Evolutionary conservation across 208 protist genomes (phyloP), one percentile per base, ranked within the genome.

Genomic region (Crithidia sp.): DNA sequence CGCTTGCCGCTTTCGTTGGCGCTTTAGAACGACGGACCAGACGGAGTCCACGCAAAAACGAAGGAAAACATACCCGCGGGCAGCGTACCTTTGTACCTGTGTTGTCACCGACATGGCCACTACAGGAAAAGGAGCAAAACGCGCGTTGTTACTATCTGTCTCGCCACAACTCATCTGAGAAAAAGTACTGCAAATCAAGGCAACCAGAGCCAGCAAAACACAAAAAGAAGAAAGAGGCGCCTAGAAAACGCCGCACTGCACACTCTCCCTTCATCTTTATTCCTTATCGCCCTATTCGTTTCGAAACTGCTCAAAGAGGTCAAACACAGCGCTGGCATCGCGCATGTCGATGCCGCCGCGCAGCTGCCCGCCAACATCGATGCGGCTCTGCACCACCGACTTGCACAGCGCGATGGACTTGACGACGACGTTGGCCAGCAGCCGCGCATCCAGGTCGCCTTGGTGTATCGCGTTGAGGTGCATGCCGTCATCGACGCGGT

Each of bases 361-460:
- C 39, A 82, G 63, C 13, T 71, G 28, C 2, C 89, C 89, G 4
- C 76, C 79, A 12, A 94, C 40, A 65, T 91, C 87, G 52, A 92
- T 77, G 37, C 87, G 81, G 73, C 83, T 89, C 60, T 76, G 84
- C 9, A 87, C 77, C 3, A 89, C 81, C 9, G 86, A 90, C 9
- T 69, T 77, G 68, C 83, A 94, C 10, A 94, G 74, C 4, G 66
- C 81, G 28, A 87, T 71, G 8, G 85, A 77, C 67, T 81, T 88
- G 12, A 85, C 65, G 16, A 91, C 37, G 5, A 88, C 71, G 67
- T 81, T 84, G 16, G 89, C 74, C 60, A 92, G 52, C 28, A 90
- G 56, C 16, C 73, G 83, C 36, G 85, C 86, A 19, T 91, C 84
- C 4, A 94, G 40, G 67, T 85, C 70, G 5, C 86, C 88, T 10